Percentiles rank a stretch among this genome's conserved stretches.
These are phyloP conservation scores for Yamadazyma laniorum DNA, from an alignment of 805 yeast species.

Conservation along the genomic window DNA sequence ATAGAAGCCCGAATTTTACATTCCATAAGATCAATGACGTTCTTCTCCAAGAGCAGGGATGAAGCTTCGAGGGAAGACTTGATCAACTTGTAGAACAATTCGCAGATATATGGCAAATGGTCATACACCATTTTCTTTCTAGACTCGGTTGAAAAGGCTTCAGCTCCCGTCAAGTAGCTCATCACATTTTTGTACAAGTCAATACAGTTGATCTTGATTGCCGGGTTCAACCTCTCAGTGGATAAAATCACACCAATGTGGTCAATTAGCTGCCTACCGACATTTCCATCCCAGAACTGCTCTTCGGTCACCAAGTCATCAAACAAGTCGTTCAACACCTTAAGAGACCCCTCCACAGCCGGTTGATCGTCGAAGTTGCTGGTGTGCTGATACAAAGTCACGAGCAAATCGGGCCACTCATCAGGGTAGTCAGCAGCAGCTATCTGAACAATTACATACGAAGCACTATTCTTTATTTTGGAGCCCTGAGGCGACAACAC, in stretches of 20 bases:
- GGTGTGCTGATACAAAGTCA: constrained; percentile 44
- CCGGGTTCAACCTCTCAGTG: constrained; percentile 39
- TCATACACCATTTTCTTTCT: constrained; percentile 37
- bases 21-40: constrained; percentile 11
- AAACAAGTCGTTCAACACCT: constrained; percentile 70
- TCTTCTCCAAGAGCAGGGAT: background rate
- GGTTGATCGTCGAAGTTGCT: constrained; percentile 25
- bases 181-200: constrained; percentile 54
- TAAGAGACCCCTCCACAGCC: constrained; percentile 51
- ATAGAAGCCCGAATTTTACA: constrained; percentile 20
- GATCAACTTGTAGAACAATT: constrained; percentile 19
- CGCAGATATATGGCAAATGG: constrained; percentile 19
- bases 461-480: constrained; percentile 63
- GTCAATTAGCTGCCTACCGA: constrained; percentile 54
- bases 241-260: constrained; percentile 41
- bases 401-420: constrained; percentile 81
- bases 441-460: constrained; percentile 77
- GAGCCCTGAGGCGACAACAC: constrained; percentile 44
- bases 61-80: constrained; percentile 13
- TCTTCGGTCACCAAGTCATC: constrained; percentile 85
- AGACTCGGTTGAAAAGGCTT: constrained; percentile 36
- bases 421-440: constrained; percentile 92
- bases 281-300: constrained; percentile 76
- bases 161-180: constrained; percentile 51
- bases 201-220: constrained; percentile 35